Base-by-base conservation (phyloP, 2,329 filamentous ascomycete species). In the Seiridium cupressi region DNA sequence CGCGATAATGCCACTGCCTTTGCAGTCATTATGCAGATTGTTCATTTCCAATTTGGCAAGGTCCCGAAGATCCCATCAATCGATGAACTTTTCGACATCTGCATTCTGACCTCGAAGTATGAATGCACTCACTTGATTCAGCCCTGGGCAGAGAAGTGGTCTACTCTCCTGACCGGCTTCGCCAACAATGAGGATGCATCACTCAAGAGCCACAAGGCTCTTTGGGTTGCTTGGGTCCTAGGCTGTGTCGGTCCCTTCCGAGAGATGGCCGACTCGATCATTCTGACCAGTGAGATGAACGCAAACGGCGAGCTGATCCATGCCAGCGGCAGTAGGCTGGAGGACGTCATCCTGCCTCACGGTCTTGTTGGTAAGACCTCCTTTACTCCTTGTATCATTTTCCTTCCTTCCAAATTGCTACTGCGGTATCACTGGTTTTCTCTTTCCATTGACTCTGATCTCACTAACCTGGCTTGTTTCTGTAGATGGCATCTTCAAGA, bases 81-180 rank as follows among this genome's bases (percentile, higher is more conserved):
- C 1, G 58, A 65, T 32, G 60, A 68, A 44, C 62, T 71, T 1
- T 69, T 63, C 11, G 61, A 69, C 53, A 56, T 71, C 8, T 48
- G 61, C 1, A 51, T 59, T n/a, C 61, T 61, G 2, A 60, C 61
- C 5, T 57, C 55, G 9, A 60, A 65, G 11, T 70, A 68, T 54
- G 53, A 61, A 7, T 70, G 68, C 38, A 62, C 62, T 18, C 65
- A 67, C 53, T 58, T 71, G 1, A 40, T 65, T 34, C 61, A 66
- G 56, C 69, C 69, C 44, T 71, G 69, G 69, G 65, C 62, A 40
- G 13, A 38, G 8, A 57, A 59, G 13, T 69, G 70, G 69, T 6
- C 62, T 38, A 35, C 49, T 7, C n/a, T 26, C 3, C 54, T 70
- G 13, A n/a, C 49, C 4, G 34, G 48, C 32, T 63, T 60, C 44